A percentile compares a stretch with the other conserved stretches of the same genome.
Evolutionary conservation across 73 alveolate genomes (phyloP).

Genomic region (Paramecium tetraurelia): DNA sequence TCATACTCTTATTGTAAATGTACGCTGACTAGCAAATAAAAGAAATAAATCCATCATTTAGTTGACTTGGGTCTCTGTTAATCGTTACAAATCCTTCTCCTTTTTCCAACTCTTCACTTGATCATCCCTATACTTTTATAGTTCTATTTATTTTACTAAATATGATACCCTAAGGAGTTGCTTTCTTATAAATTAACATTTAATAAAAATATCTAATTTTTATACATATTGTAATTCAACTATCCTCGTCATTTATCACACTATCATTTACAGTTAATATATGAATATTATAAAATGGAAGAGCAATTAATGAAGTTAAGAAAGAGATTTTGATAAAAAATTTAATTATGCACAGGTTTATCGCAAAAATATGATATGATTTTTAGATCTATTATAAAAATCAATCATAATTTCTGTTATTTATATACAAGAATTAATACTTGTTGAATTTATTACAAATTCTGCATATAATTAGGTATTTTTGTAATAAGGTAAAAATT

Average conservation of each 20-base stretch:
- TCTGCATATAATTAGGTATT: no score
- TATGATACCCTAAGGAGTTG: not conserved
- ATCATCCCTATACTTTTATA: not conserved
- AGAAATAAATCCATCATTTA: not conserved
- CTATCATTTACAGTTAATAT: no score
- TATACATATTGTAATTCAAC: not conserved
- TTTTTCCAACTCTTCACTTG: not conserved
- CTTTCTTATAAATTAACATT: not conserved
- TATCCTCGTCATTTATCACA: not conserved
- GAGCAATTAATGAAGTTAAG: not conserved
- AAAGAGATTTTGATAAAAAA: not conserved
- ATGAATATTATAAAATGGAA: no score
- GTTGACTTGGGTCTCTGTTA: not conserved
- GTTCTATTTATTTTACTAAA: not conserved
- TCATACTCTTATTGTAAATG: not conserved
- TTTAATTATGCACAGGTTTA: no score
- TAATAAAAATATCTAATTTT: not conserved
- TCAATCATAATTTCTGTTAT: no score
- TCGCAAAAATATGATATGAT: no score
- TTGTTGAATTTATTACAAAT: no score
- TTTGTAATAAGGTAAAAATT: no score
- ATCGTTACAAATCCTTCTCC: not conserved
- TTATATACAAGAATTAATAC: no score
- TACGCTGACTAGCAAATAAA: conserved; percentile 24
- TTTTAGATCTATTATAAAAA: no score